Evolutionary conservation across 2,329 filamentous ascomycete species (phyloP), one percentile per base, ranked within the genome.

Genomic region (Aspergillus latus): DNA sequence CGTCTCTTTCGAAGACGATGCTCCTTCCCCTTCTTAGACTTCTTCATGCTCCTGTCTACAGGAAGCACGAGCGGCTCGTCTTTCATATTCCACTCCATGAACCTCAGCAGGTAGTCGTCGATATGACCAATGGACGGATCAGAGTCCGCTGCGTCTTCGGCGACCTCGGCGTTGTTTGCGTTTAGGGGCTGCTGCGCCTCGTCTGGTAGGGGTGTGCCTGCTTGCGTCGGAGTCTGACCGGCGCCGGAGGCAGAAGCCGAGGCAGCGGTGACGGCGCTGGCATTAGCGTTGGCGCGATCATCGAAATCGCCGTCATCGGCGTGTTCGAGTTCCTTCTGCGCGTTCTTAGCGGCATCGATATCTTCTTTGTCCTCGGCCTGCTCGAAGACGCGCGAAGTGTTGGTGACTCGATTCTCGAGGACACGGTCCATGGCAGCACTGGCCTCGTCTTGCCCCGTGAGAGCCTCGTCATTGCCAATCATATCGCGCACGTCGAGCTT

Each of bases 361-460:
- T 99, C 94, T 69, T 99, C 94, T 47, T 84, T 85, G 66, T 99
- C 94, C 74, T 99, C 94, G 0, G 92, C 93, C 62, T 90, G 88
- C 64, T 95, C 92, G 32, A 99, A 86, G 0, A 88, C 90, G 13
- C 87, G 84, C 3, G 87, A 84, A 1, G 89, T 85, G 39, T 82
- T 80, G 55, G 85, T 80, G 32, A 87, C 85, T 9, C 80, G 82
- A 56, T 79, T 86, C 58, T 88, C 90, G 0, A 97, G 83, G 2
- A 97, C 89, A 26, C 89, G 84, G 65, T 96, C 92, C 83, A 97
- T 89, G 3, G 92, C 92, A 4, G 86, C 88, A 57, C 88, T 89
- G 2, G 89, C 89, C 49, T 89, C 89, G 21, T 88, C 87, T 57
- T 88, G 84, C 0, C 80, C 81, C 63, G 86, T 83, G n/a, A 83